A percentile compares a stretch with the other conserved stretches of the same genome.
Conservation (phyloP, 2,329 filamentous ascomycete genomes). For the Cladophialophora chaetospira region DNA sequence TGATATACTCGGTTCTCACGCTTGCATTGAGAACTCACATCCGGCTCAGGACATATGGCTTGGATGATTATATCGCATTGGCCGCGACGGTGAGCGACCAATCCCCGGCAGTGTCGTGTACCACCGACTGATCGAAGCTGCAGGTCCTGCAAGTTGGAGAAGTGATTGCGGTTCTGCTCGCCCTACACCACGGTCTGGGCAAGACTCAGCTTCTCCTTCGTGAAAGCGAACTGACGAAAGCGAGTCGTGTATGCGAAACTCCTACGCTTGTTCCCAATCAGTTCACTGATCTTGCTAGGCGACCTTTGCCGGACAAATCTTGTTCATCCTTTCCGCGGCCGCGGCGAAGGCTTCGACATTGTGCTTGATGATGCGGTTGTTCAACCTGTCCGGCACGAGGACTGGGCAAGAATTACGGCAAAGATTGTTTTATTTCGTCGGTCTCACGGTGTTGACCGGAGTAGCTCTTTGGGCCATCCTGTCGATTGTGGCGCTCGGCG, state of each 20-base stretch:
- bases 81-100: slow-evolving; percentile 18
- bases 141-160: slow-evolving; percentile 33
- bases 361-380: slow-evolving; percentile 36
- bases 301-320: slow-evolving; percentile 26
- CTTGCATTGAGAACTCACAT: slow-evolving; percentile 24
- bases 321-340: slow-evolving; percentile 36
- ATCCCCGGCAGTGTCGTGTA: not conserved
- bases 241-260: slow-evolving; percentile 18
- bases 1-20: slow-evolving; percentile 29
- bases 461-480: slow-evolving; percentile 31
- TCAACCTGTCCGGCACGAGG: slow-evolving; percentile 27
- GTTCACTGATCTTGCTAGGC: slow-evolving; percentile 7
- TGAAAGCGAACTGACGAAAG: slow-evolving; percentile 13
- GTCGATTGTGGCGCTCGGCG: slow-evolving; percentile 30
- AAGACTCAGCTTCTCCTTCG: slow-evolving; percentile 27
- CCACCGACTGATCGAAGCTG: not conserved
- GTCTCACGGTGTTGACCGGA: slow-evolving; percentile 18
- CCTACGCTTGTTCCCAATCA: not conserved
- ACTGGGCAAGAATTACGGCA: slow-evolving; percentile 18
- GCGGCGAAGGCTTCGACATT: slow-evolving; percentile 36
- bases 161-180: slow-evolving; percentile 32
- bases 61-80: slow-evolving; percentile 28
- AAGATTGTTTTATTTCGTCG: slow-evolving; percentile 30
- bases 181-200: slow-evolving; percentile 34
- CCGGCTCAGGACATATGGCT: slow-evolving; percentile 25